Base-by-base conservation (phyloP, 305 asterid species). In the Andrographis paniculata region DNA sequence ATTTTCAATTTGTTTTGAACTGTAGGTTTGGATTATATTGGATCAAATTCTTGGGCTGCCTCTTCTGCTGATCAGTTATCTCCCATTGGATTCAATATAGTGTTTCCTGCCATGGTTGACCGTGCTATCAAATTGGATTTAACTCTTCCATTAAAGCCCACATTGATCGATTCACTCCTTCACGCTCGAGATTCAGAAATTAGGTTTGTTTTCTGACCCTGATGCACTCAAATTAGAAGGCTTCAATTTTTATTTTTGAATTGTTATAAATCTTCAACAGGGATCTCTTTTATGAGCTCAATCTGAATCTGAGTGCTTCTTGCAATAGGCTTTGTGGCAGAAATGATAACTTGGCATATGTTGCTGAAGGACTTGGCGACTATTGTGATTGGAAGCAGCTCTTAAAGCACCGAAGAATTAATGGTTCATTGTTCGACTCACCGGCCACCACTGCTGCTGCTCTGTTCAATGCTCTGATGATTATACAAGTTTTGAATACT, bases 51-150 rank as follows among this genome's bases (percentile, higher is more conserved):
- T 18, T 49, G 56, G 50, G 68, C 67, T 44, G 56, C 56, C 2
- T 14, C 17, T 19, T 28, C 45, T 14, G 30, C 52, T 3, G 44
- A 53, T 37, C 69, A 59, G 23, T 9, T 42, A 6, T 51, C 64
- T 44, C 77, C 76, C 1, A 14, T 59, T 8, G 74, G 80, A 21
- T 73, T 73, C 49, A 42, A 56, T 3, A 30, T 69, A 5, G 22
- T 62, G 6, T 68, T 69, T 39, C 67, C 70, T 16, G 21, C 14
- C 17, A 68, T 68, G 79, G 18, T 62, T n/a, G 28, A 48, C 4
- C 41, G 21, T 16, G 79, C 79, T 1, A 51, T 18, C 5, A 44
- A 68, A 37, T 9, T 64, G 42, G 48, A 52, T 28, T 17, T 68
- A 18, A 33, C 42, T 24, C 17, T 70, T 14, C 70, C 67, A n/a